Conservation (phyloP, 2,329 filamentous ascomycete species). For the Torrubiella hemipterigena region DNA sequence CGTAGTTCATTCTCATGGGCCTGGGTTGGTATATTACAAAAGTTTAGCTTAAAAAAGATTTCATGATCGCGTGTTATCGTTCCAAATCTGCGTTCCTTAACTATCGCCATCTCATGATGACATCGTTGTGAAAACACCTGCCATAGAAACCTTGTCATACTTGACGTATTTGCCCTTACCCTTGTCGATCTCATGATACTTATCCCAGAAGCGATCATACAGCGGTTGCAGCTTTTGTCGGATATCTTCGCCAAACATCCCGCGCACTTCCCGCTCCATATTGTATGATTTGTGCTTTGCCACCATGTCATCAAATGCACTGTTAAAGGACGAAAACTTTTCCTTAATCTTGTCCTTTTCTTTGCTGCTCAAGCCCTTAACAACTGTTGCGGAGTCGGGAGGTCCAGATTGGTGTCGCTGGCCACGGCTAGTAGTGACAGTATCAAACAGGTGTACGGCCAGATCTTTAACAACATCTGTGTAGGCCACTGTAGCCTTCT, state of each 20-base stretch:
- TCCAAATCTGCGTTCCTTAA: too few species aligned
- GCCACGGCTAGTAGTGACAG: slow-evolving; percentile 75
- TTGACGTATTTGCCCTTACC: slow-evolving; percentile 97
- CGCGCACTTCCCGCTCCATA: slow-evolving; percentile 85
- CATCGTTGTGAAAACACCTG: slow-evolving; percentile 47
- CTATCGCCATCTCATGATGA: too few species aligned
- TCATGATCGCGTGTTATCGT: slow-evolving; percentile 3
- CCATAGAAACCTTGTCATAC: slow-evolving; percentile 79
- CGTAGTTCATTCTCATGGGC: background rate
- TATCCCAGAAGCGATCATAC: slow-evolving; percentile 91
- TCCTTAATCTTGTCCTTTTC: slow-evolving; percentile 95
- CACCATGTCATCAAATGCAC: slow-evolving; percentile 80
- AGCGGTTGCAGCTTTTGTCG: slow-evolving; percentile 87
- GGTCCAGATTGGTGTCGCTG: slow-evolving; percentile 62
- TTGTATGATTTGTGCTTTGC: slow-evolving; percentile 67
- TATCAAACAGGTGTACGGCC: slow-evolving; percentile 74
- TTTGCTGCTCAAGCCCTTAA: slow-evolving; percentile 75
- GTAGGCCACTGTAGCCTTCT: slow-evolving; percentile 73
- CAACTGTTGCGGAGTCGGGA: slow-evolving; percentile 70
- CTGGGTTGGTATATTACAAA: background rate
- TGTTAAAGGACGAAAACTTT: slow-evolving; percentile 89
- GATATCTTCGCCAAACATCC: slow-evolving; percentile 70
- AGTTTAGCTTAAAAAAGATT: background rate
- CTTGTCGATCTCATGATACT: slow-evolving; percentile 96
- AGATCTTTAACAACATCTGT: slow-evolving; percentile 82